Conservation (phyloP, 2,329 filamentous ascomycete species). For the Fusarium redolens region DNA sequence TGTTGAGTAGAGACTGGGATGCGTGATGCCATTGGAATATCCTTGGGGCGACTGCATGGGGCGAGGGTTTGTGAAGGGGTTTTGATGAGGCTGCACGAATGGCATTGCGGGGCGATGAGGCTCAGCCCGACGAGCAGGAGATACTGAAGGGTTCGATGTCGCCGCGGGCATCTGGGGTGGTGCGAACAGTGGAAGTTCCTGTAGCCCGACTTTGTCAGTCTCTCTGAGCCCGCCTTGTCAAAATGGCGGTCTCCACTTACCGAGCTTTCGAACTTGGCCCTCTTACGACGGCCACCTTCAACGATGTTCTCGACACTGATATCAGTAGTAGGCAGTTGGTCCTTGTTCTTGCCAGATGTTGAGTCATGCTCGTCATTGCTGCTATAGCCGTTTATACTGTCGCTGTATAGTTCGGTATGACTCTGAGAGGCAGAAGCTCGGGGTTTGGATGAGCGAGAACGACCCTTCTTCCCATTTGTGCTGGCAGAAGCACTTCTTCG, state of each 20-base stretch:
- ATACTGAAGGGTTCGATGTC: constrained; percentile 97
- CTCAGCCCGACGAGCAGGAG: constrained; percentile 84
- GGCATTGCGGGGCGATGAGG: constrained; percentile 78
- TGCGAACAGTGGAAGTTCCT: constrained; percentile 97
- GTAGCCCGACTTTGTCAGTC: constrained; percentile 48
- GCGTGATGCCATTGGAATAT: constrained; percentile 64
- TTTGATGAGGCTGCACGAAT: constrained; percentile 79
- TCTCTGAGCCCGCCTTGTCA: constrained; percentile 32
- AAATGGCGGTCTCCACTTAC: constrained; percentile 68
- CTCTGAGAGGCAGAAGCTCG: constrained; percentile 60
- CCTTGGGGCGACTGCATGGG: constrained; percentile 87
- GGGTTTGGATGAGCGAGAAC: constrained; percentile 77
- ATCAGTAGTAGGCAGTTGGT: constrained; percentile 92
- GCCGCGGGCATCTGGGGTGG: constrained; percentile 93
- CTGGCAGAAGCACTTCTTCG: constrained; percentile 81
- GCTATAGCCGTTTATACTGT: constrained; percentile 81
- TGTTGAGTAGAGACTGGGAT: constrained; percentile 70
- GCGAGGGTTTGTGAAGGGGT: constrained; percentile 81
- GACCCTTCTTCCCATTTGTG: constrained; percentile 71
- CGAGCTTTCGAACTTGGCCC: constrained; percentile 95
- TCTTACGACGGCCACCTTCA: constrained; percentile 93
- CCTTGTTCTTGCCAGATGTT: constrained; percentile 77
- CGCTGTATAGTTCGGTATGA: constrained; percentile 70
- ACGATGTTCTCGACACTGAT: constrained; percentile 99
- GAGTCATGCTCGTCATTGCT: constrained; percentile 87